Base-by-base conservation (phyloP, 208 protist species). In the Angomonas ambiguus region DNA sequence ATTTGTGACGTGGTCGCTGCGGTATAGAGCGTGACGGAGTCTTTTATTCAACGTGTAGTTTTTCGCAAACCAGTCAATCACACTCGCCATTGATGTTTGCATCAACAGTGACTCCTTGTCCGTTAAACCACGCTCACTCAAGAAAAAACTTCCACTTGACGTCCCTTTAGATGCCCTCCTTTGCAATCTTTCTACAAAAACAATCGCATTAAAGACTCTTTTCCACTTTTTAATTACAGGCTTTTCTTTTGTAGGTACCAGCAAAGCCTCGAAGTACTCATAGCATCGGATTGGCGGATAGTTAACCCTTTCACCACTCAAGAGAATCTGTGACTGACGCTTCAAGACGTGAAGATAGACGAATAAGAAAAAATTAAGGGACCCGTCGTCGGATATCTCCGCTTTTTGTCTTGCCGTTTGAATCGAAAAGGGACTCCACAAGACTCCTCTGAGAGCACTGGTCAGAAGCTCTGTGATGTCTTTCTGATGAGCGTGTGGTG, bases 391-490 rank as follows among this genome's bases (percentile, higher is more conserved):
- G 24, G 53, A 59, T 13, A 59, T 31, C 24, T 20, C 28, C 13
- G 16, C 4, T 30, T 59, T 20, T 5, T 20, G 5, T n/a, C 20
- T 33, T 2, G 3, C 11, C 4, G 28, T 30, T 3, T 30, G 20
- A 22, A 30, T 2, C 22, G 20, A 5, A 2, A 59, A 30, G 5
- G 53, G 53, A 30, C 28, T 59, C 24, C 28, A 30, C 22, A 82
- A 24, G 34, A 71, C 71, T 2, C 83, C 83, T 27, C 76, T 67
- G 51, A 79, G 76, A 18, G 68, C 80, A 34, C 82, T 67, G 33
- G 84, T 63, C 28, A 92, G 51, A 27, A 85, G 13, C 18, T 75
- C 49, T 51, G 85, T 67, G 13, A 89, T 41, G 60, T 88, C 80
- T 0, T 66, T 59, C 59, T 92, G 77, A 67, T 88, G 77, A 16